A percentile compares a stretch with the other conserved stretches of the same genome.
phyloP scores from a whole-genome alignment of 805 yeast genomes.

The Candida montana region DNA sequence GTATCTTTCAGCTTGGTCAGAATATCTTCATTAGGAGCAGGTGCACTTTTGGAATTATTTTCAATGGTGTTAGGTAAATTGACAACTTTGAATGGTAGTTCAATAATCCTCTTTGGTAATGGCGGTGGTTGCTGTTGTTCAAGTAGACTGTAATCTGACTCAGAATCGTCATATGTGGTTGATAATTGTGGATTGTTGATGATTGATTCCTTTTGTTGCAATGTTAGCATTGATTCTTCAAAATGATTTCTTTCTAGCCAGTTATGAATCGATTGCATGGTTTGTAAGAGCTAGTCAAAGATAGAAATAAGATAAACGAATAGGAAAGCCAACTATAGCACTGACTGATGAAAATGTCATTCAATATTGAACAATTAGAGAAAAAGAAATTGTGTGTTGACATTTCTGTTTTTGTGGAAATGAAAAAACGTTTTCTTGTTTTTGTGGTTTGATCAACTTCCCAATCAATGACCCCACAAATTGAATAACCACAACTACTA shows the following conservation, averaged over 20 bases:
- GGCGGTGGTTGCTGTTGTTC: neutral
- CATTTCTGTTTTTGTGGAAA: too few species aligned
- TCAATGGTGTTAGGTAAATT: constrained; percentile 2
- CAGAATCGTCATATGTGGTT: neutral
- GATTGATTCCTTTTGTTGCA: constrained; percentile 3
- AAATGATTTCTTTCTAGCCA: constrained; percentile 10
- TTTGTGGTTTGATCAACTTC: too few species aligned
- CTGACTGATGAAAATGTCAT: too few species aligned
- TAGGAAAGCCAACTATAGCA: neutral
- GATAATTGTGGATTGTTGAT: neutral
- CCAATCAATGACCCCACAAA: too few species aligned
- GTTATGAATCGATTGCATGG: constrained; percentile 8
- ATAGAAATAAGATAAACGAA: too few species aligned
- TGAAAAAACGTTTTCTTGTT: too few species aligned
- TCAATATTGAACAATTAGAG: too few species aligned
- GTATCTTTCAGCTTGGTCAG: neutral
- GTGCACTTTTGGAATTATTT: constrained; percentile 3
- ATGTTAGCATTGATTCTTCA: constrained; percentile 5
- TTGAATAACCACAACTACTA: too few species aligned
- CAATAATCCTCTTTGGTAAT: neutral
- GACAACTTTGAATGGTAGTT: constrained; percentile 1
- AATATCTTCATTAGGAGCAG: neutral
- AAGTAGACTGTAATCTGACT: neutral
- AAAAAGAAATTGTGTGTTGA: too few species aligned
- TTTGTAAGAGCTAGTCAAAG: neutral